Conservation (phyloP, 768 basidiomycete genomes). For the Collybia mongolica region DNA sequence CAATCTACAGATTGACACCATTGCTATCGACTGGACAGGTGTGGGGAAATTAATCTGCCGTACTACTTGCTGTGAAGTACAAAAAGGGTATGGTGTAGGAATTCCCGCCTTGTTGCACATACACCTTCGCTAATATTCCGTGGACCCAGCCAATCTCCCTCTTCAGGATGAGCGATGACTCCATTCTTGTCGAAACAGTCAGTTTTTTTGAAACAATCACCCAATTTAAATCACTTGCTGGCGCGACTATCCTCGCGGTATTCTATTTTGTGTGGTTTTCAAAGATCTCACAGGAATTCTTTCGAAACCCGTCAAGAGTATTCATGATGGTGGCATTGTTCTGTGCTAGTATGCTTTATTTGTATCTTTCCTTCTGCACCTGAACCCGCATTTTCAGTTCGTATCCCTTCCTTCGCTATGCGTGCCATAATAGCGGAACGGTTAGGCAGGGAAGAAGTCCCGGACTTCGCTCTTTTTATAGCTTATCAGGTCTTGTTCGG, state of each 20-base stretch:
- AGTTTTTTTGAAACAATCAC: constrained; percentile 27
- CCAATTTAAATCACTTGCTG: constrained; percentile 28
- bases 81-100: too few relatives aligned
- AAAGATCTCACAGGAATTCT: constrained; percentile 27
- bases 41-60: too few relatives aligned
- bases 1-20: too few relatives aligned
- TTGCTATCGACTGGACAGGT: too few relatives aligned
- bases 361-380: neutral
- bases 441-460: constrained; percentile 16
- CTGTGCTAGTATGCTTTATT: constrained; percentile 30
- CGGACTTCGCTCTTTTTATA: constrained; percentile 17
- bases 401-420: constrained; percentile 23
- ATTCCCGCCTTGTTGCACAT: too few relatives aligned
- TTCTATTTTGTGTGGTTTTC: constrained; percentile 27
- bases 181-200: too few relatives aligned
- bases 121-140: too few relatives aligned
- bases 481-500: constrained; percentile 26
- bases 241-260: constrained; percentile 31
- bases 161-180: too few relatives aligned
- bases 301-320: constrained; percentile 31
- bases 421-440: constrained; percentile 20
- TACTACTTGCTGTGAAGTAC: too few relatives aligned
- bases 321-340: constrained; percentile 32
- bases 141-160: too few relatives aligned
- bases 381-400: constrained; percentile 13